A percentile compares a stretch with the other conserved stretches of the same genome.
Evolutionary conservation across 179 eudicot species (phyloP).

Genomic region (Patellifolia procumbens): DNA sequence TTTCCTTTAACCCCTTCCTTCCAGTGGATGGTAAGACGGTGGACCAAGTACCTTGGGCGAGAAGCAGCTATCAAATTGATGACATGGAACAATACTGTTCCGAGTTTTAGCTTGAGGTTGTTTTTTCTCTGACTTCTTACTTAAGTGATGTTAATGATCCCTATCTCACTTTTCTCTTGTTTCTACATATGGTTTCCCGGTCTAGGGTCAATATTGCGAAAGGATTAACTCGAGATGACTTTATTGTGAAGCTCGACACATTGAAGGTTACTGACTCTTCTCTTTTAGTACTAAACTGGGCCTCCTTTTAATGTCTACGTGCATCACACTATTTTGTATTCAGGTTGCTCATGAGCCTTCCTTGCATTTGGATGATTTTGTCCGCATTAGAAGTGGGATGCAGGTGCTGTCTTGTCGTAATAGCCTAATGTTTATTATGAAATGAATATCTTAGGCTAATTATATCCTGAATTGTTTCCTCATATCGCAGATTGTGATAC

Average conservation of each 20-base stretch:
- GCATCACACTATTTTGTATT: constrained; percentile 6
- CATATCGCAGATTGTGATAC: constrained; percentile 60
- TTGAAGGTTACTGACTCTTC: constrained; percentile 51
- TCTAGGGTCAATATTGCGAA: constrained; percentile 78
- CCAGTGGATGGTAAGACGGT: constrained; percentile 97
- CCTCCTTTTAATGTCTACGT: not conserved
- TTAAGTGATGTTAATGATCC: constrained; percentile 57
- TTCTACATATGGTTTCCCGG: not conserved
- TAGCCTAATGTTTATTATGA: not conserved
- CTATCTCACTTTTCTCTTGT: constrained; percentile 43
- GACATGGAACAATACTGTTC: constrained; percentile 88
- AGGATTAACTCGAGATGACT: constrained; percentile 77
- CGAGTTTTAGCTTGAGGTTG: constrained; percentile 83
- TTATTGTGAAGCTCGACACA: constrained; percentile 50
- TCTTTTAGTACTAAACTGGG: constrained; percentile 6
- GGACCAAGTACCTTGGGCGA: constrained; percentile 75
- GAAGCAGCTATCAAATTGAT: constrained; percentile 80
- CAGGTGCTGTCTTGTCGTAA: constrained; percentile 53
- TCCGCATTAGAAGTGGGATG: constrained; percentile 80
- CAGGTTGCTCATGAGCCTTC: constrained; percentile 84
- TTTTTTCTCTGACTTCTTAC: not conserved
- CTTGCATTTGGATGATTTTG: constrained; percentile 74
- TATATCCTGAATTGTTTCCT: constrained; percentile 14
- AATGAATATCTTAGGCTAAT: not conserved
- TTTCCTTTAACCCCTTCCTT: not conserved